Conservation (phyloP, 2,329 filamentous ascomycete species). For the Botrytis deweyae region DNA sequence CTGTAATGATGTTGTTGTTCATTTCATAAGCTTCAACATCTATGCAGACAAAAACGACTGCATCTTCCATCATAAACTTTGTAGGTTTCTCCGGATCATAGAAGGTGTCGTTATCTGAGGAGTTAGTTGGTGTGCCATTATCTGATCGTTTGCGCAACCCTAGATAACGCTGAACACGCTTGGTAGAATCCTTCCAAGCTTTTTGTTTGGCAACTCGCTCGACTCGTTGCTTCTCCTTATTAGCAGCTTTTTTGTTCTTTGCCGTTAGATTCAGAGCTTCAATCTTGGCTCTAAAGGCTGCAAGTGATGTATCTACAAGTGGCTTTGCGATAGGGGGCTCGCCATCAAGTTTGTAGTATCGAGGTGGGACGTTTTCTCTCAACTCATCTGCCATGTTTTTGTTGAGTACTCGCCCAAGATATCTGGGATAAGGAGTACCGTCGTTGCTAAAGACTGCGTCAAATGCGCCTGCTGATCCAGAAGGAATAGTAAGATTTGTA, state of each 20-base stretch:
- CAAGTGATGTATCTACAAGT: slow-evolving; percentile 42
- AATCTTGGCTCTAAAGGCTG: slow-evolving; percentile 55
- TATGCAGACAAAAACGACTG: slow-evolving; percentile 72
- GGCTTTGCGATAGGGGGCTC: slow-evolving; percentile 35
- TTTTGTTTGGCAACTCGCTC: slow-evolving; percentile 52
- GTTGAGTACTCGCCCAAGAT: slow-evolving; percentile 57
- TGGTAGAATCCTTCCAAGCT: slow-evolving; percentile 55
- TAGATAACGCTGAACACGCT: slow-evolving; percentile 67
- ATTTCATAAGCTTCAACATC: slow-evolving; percentile 82
- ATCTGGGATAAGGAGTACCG: slow-evolving; percentile 64
- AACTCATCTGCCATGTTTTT: slow-evolving; percentile 38
- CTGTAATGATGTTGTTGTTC: slow-evolving; percentile 67
- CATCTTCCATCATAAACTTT: slow-evolving; percentile 49
- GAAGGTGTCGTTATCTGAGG: slow-evolving; percentile 32
- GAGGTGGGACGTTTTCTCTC: slow-evolving; percentile 38
- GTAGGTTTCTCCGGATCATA: slow-evolving; percentile 48
- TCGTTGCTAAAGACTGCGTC: slow-evolving; percentile 60
- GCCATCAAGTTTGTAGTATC: slow-evolving; percentile 32
- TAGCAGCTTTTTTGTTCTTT: slow-evolving; percentile 47
- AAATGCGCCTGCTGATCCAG: slow-evolving; percentile 53
- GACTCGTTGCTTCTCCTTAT: slow-evolving; percentile 50
- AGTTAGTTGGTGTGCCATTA: slow-evolving; percentile 17
- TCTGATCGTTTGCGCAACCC: slow-evolving; percentile 54
- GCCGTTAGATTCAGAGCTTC: slow-evolving; percentile 50
- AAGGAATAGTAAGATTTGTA: slow-evolving; percentile 58